Conservation (phyloP, 306 rosid genomes). For the Rosa persica region DNA sequence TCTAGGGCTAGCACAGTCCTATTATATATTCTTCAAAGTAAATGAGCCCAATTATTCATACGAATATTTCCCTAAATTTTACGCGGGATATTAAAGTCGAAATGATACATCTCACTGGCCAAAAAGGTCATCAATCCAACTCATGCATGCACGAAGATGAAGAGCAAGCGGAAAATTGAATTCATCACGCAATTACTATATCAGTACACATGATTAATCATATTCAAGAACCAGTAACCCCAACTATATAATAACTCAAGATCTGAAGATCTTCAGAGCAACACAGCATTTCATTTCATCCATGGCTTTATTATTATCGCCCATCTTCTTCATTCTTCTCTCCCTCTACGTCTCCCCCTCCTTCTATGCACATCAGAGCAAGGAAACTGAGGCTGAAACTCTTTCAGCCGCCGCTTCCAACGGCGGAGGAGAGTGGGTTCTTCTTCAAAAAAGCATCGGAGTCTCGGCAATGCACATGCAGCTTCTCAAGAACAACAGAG, state of each 20-base stretch:
- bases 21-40: neutral
- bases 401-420: neutral
- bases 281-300: neutral
- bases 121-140: neutral
- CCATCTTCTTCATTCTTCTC: neutral
- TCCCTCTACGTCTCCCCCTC: neutral
- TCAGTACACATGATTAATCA: neutral
- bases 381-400: neutral
- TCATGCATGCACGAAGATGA: neutral
- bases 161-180: neutral
- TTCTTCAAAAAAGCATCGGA: constrained; percentile 55
- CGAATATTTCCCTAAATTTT: neutral
- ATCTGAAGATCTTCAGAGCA: neutral
- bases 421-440: constrained; percentile 45
- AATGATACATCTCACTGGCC: neutral
- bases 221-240: neutral
- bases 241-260: neutral
- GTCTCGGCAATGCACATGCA: constrained; percentile 97
- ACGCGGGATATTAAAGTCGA: neutral
- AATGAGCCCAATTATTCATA: neutral
- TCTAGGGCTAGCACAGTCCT: neutral
- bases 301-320: neutral
- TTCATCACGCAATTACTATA: neutral
- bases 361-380: neutral
- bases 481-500: constrained; percentile 55